Percentiles rank a stretch among this genome's conserved stretches.
Evolutionary conservation across 2,329 filamentous ascomycete species (phyloP).

Genomic region (Trichoderma endophyticum): DNA sequence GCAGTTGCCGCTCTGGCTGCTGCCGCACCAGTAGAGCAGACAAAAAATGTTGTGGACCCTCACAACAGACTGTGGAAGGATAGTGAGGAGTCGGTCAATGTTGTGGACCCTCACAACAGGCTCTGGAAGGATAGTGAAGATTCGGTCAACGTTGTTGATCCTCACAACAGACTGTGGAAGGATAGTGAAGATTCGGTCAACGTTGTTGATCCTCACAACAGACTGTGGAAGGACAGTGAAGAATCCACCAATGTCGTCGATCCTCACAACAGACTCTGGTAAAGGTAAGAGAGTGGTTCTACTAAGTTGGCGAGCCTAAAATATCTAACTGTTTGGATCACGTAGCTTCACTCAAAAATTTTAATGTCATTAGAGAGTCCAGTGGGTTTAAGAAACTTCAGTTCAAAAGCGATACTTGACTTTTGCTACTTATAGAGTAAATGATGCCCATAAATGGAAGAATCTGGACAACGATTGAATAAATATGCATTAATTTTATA

Average conservation of each 20-base stretch:
- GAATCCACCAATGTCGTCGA: background rate
- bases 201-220: background rate
- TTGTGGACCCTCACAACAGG: background rate
- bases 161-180: background rate
- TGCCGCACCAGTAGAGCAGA: background rate
- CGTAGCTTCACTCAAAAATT: background rate
- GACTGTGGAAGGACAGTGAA: background rate
- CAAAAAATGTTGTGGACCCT: background rate
- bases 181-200: background rate
- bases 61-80: background rate
- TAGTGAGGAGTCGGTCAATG: background rate
- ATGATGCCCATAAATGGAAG: too few relatives aligned
- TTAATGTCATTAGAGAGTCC: background rate
- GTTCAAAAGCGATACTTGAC: too few relatives aligned
- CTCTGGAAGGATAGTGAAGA: background rate
- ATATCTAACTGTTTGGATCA: background rate
- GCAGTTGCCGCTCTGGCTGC: background rate
- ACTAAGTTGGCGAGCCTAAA: background rate
- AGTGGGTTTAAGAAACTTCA: background rate
- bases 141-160: background rate
- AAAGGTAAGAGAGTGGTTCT: background rate
- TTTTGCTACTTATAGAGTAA: too few relatives aligned
- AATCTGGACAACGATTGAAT: too few relatives aligned
- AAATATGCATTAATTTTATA: too few relatives aligned
- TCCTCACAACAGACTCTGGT: background rate